Percentiles rank a stretch among this genome's conserved stretches.
Conservation (phyloP, 2,329 filamentous ascomycete genomes). For the Xylariaceae sp. region DNA sequence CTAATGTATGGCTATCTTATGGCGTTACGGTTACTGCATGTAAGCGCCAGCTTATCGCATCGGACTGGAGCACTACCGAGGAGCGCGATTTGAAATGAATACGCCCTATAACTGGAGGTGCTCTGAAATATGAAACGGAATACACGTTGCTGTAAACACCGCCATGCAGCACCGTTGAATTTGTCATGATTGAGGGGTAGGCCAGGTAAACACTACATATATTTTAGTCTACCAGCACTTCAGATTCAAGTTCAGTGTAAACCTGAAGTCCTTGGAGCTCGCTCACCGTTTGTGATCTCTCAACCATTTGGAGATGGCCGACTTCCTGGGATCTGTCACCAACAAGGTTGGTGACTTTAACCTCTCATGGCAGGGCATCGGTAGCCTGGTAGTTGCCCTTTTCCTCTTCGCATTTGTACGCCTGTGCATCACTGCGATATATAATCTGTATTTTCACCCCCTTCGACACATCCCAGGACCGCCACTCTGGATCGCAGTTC, state of each 20-base stretch:
- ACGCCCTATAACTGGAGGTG: background rate
- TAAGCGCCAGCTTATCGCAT: too few relatives aligned
- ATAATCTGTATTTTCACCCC: constrained; percentile 38
- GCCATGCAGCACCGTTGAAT: constrained; percentile 11
- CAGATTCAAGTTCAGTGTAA: background rate
- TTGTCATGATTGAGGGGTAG: constrained; percentile 20
- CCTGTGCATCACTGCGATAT: constrained; percentile 18
- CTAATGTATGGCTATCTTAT: too few relatives aligned
- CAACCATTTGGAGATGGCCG: constrained; percentile 15
- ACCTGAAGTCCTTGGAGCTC: constrained; percentile 4
- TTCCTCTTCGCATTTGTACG: constrained; percentile 20
- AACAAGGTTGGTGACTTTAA: constrained; percentile 13
- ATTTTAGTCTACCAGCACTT: background rate
- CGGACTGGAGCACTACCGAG: too few relatives aligned
- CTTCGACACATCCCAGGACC: constrained; percentile 32
- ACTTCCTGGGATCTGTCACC: constrained; percentile 15
- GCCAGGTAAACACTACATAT: constrained; percentile 6
- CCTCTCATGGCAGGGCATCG: constrained; percentile 18
- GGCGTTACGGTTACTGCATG: too few relatives aligned
- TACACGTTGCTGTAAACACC: too few relatives aligned
- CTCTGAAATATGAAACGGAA: constrained; percentile 4
- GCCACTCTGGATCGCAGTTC: constrained; percentile 31
- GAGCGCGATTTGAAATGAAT: too few relatives aligned
- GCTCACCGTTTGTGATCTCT: background rate
- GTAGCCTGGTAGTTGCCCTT: constrained; percentile 11